Base-by-base conservation (phyloP, 192 early-diverging fungal genomes). In the Coemansia brasiliensis region DNA sequence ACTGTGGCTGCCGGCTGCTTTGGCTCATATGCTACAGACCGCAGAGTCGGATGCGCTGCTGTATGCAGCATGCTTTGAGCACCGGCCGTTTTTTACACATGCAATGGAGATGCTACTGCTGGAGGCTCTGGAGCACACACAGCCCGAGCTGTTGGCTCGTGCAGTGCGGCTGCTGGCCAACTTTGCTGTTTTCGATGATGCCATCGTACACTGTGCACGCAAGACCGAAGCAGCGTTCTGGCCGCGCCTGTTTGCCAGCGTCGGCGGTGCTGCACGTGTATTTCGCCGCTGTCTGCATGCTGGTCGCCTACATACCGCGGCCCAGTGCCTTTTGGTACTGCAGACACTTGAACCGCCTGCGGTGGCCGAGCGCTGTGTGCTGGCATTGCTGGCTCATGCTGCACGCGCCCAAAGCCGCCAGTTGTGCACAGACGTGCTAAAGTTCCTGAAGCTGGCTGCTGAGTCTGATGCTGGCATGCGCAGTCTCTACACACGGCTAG, bases 171-270 rank as follows among this genome's bases (percentile, higher is more conserved):
- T 97, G 52, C 64, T 99, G 32, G 83, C 90, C 49, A 73, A 87
- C 54, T 99, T 95, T 61, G 45, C 62, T 3, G 80, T 84, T 4
- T 86, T 86, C 52, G 67, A 92, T 37, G 95, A 98, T 46, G 86
- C 94, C 18, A 90, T 99, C 66, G 94, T 93, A 10, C 88, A 92
- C 25, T 98, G 95, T 65, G 95, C 97, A 5, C 79, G 97, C 55
- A 99, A 99, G 67, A 92, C 92, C n/a, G 97, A 99, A 67, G 88
- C 92, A 0, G 84, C 92, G 12, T 79, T 93, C 35, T 99, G 97
- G 97, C 80, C 85, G 16, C 86, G 85, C 43, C 82, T 98, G 45
- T 98, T 98, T 74, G 78, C 82, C 2, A 84, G 88, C 55, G 88
- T 92, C 1, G 97, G 93, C 9, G 88, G 94, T 22, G 88, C 92